phyloP scores from a whole-genome alignment of 345 rosid genomes.

The Populus davidiana region DNA sequence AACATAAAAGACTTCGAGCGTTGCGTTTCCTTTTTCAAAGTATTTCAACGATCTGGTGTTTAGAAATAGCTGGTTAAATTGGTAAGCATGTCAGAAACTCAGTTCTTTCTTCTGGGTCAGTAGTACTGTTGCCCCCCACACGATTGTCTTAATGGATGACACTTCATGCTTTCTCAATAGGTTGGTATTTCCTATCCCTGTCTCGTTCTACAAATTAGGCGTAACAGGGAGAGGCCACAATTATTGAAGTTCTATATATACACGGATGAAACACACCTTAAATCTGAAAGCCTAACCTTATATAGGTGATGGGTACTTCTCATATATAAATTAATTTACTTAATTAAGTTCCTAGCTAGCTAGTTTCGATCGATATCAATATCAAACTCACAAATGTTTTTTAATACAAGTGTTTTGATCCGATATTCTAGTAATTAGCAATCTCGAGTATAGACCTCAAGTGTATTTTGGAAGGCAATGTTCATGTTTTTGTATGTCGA shows the following conservation, averaged over 20 bases:
- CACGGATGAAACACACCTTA: background rate
- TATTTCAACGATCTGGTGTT: too few relatives aligned
- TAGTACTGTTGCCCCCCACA: too few relatives aligned
- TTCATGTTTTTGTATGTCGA: background rate
- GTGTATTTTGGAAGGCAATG: background rate
- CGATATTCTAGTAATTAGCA: background rate
- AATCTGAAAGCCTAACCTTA: background rate
- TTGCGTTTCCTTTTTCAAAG: too few relatives aligned
- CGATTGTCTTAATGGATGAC: too few relatives aligned
- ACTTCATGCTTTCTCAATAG: background rate
- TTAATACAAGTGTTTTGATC: background rate
- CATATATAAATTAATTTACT: background rate
- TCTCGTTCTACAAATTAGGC: background rate
- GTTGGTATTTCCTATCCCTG: background rate
- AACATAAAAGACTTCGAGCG: too few relatives aligned
- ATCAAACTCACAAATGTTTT: background rate
- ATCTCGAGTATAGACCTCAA: background rate
- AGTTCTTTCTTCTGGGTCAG: too few relatives aligned
- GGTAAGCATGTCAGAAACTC: too few relatives aligned
- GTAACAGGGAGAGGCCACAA: background rate
- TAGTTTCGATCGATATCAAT: too few relatives aligned
- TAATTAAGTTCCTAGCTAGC: too few relatives aligned
- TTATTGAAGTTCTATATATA: background rate
- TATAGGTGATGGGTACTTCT: background rate
- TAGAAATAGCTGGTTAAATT: too few relatives aligned